Evolutionary conservation across 208 protist genomes (phyloP).

Genomic region (Acanthamoeba lenticulata): DNA sequence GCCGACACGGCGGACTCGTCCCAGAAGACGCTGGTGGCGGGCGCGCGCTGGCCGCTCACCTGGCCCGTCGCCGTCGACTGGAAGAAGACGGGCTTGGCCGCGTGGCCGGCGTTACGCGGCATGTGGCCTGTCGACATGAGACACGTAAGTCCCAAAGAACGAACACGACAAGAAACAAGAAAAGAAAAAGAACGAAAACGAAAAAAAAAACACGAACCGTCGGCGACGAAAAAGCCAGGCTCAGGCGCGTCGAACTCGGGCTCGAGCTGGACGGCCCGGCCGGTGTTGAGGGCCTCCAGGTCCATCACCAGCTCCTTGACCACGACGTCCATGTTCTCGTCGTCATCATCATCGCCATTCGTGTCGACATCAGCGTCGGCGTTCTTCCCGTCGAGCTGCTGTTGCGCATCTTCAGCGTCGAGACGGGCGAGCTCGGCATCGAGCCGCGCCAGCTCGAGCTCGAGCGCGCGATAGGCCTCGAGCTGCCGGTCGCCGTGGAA

Average conservation of each 20-base stretch:
- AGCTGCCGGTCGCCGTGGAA: background rate
- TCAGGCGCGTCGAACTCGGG: background rate
- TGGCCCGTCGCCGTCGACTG: too few relatives aligned
- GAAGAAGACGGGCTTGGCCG: background rate
- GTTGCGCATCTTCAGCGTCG: background rate
- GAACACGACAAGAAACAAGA: too few relatives aligned
- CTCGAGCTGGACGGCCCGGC: background rate
- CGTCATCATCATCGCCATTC: too few relatives aligned
- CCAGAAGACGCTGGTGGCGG: background rate
- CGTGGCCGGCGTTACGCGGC: background rate
- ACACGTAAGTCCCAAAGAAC: too few relatives aligned
- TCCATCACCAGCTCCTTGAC: conserved; percentile 19
- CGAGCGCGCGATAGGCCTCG: background rate
- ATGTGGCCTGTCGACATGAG: conserved; percentile 16
- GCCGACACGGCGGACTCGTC: background rate
- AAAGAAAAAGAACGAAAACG: too few relatives aligned
- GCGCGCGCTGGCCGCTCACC: too few relatives aligned
- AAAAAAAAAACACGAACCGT: background rate
- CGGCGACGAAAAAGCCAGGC: background rate
- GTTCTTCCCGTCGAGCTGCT: background rate
- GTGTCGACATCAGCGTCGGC: too few relatives aligned
- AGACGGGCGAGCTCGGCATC: background rate
- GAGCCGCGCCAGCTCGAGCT: background rate
- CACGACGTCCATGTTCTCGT: background rate
- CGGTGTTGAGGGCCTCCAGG: background rate